These are phyloP conservation scores for Cladosporium sp. DNA, from an alignment of 2,329 filamentous ascomycete species.

Conservation along the genomic window DNA sequence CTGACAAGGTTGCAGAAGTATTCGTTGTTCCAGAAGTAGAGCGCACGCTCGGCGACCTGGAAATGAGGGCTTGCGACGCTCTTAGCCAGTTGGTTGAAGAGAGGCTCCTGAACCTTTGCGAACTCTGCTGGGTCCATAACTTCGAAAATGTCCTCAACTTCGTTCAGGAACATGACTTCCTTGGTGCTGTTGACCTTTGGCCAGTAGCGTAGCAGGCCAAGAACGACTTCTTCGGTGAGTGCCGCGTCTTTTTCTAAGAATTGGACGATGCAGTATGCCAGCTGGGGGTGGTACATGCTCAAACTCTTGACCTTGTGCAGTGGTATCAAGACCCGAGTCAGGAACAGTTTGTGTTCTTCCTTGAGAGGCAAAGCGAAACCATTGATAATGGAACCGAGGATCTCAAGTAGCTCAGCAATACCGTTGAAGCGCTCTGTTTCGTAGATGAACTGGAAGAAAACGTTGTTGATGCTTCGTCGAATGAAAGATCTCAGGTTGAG, in stretches of 20 bases:
- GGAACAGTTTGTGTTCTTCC: constrained; percentile 97
- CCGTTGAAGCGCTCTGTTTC: constrained; percentile 98
- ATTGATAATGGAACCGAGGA: constrained; percentile 97
- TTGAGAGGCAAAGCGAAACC: constrained; percentile 95
- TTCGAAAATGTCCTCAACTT: constrained; percentile 99
- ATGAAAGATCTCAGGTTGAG: constrained; percentile 97
- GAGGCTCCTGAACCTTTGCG: constrained; percentile 94
- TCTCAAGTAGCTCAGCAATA: constrained; percentile 93
- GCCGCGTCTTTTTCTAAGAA: constrained; percentile 97
- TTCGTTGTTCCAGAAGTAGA: constrained; percentile 99
- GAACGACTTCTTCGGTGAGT: constrained; percentile 94
- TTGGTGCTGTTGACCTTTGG: constrained; percentile 99
- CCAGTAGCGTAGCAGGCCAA: constrained; percentile 94
- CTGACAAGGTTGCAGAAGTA: constrained; percentile 99
- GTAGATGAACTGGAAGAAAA: constrained; percentile 99
- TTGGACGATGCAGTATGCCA: constrained; percentile 98
- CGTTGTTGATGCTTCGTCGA: constrained; percentile 97
- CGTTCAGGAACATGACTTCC: constrained; percentile 99
- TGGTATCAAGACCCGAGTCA: constrained; percentile 88
- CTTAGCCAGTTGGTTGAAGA: constrained; percentile 97
- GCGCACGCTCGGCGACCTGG: constrained; percentile 92
- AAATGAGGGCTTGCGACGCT: constrained; percentile 98
- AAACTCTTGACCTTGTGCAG: constrained; percentile 98
- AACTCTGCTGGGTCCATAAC: constrained; percentile 99
- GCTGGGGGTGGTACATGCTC: constrained; percentile 99